Evolutionary conservation across 176 grass and related monocot genomes (phyloP), one percentile per base, ranked within the genome.

Genomic region (Lolium multiflorum): DNA sequence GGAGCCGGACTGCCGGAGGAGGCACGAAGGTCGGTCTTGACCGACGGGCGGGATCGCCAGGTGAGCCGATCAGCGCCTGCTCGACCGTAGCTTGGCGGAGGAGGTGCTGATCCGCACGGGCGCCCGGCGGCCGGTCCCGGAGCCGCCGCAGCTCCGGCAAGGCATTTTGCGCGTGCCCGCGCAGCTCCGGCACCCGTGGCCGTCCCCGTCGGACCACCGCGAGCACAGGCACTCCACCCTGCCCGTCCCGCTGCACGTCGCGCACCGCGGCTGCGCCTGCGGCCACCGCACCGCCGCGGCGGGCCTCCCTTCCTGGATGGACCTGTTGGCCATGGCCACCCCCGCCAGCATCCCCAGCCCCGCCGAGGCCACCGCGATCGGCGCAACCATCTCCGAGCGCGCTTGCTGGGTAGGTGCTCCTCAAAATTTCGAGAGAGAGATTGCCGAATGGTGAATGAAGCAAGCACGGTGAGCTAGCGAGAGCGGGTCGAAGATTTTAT

Each of bases 331-430:
- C 78, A 96, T 89, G 18, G 87, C 90, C 25, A 91, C 92, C 0
- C 96, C 92, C 8, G 92, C 97, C 61, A 98, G 85, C 71, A 98
- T 93, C 18, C 94, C 93, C 11, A 96, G 90, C 9, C 97, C 97
- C 56, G 97, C 97, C 12, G 97, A 98, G 3, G 85, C 94, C 72
- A 98, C 84, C 43, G 87, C 97, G 52, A 98, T 82, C 79, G 88
- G 79, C 13, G 93, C 90, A 82, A 94, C 94, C 85, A 82, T 86
- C 87, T 77, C 55, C 55, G 41, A 1, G 55, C 6, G n/a, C 1
- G 39, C 24, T 12, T 31, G 25, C 5, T 6, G 3, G 55, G 15
- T 38, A 49, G 71, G 26, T 50, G 44, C 21, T 50, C 54, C 37
- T 48, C 15, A 25, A 2, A 15, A 46, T 47, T 0, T 0, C 70